phyloP scores from a whole-genome alignment of 768 basidiomycete genomes.

The Boletus sensibilis region DNA sequence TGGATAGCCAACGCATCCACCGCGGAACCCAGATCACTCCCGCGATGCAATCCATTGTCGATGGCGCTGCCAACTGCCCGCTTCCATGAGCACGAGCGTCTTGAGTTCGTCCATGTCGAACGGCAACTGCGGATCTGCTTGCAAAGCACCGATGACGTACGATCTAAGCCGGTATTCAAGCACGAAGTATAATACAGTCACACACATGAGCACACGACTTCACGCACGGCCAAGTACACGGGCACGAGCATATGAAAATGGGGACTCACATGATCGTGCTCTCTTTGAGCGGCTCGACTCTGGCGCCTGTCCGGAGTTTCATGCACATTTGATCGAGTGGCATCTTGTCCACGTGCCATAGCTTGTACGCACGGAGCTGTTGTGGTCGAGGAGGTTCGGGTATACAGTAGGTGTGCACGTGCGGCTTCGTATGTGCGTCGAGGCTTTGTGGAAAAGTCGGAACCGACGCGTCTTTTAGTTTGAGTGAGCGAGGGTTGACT shows the following conservation, averaged over 20 bases:
- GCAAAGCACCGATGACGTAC: slow-evolving; percentile 43
- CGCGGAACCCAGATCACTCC: slow-evolving; percentile 5
- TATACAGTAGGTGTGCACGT: slow-evolving; percentile 26
- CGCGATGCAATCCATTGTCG: slow-evolving; percentile 36
- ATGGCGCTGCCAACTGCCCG: slow-evolving; percentile 43
- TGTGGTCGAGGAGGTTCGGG: slow-evolving; percentile 35
- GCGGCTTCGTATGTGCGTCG: background rate
- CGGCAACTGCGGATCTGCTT: slow-evolving; percentile 37
- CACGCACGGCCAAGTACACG: background rate
- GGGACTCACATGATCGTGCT: slow-evolving; percentile 47
- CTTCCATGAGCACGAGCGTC: slow-evolving; percentile 39
- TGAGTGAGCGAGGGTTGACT: slow-evolving; percentile 18
- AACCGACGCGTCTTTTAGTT: background rate
- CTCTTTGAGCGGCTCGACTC: slow-evolving; percentile 42
- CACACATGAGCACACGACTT: background rate
- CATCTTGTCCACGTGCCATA: slow-evolving; percentile 41
- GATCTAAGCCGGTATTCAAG: slow-evolving; percentile 30
- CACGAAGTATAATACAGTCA: background rate
- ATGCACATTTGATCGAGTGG: slow-evolving; percentile 41
- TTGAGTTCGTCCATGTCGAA: slow-evolving; percentile 37
- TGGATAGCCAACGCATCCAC: background rate
- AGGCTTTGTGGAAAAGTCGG: background rate
- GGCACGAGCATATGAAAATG: background rate
- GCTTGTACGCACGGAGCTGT: slow-evolving; percentile 43
- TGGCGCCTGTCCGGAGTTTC: slow-evolving; percentile 29